Percentiles rank a stretch among this genome's conserved stretches.
These are phyloP conservation scores for Pythium myriotylum DNA, from an alignment of 352 stramenopile species.

Conservation along the genomic window DNA sequence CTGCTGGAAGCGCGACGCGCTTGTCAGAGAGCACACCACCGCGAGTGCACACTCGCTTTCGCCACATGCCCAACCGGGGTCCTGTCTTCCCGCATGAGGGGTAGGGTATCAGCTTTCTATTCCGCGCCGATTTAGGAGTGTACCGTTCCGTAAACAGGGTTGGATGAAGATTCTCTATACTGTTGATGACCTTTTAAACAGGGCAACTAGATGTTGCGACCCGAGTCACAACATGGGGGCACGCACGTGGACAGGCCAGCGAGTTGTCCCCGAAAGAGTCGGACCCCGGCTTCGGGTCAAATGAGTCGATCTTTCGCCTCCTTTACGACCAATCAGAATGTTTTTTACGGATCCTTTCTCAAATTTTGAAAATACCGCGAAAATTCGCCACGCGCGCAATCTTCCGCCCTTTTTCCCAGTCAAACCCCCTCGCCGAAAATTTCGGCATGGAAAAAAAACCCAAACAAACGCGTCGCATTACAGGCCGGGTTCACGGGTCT, in stretches of 20 bases:
- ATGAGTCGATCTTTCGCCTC: not conserved
- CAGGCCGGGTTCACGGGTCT: constrained; percentile 14
- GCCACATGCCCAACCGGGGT: constrained; percentile 10
- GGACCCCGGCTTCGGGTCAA: constrained; percentile 4
- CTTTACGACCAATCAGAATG: constrained; percentile 22
- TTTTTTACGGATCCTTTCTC: not conserved
- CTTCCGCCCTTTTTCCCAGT: constrained; percentile 8
- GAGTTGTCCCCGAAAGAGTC: constrained; percentile 22
- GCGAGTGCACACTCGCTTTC: constrained; percentile 6
- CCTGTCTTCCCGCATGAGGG: constrained; percentile 17
- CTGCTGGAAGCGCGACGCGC: constrained; percentile 16
- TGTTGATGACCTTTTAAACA: no score
- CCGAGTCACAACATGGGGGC: no score
- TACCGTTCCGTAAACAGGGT: not conserved
- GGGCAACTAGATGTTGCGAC: no score
- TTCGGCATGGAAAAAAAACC: constrained; percentile 9
- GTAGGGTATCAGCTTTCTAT: constrained; percentile 16
- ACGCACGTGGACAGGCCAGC: constrained; percentile 14
- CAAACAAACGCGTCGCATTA: not conserved
- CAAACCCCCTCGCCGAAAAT: constrained; percentile 12
- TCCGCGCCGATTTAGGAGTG: constrained; percentile 4
- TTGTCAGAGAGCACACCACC: constrained; percentile 20
- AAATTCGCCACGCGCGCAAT: constrained; percentile 1
- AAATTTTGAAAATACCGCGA: constrained; percentile 16
- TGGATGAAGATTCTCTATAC: no score